A percentile compares a stretch with the other conserved stretches of the same genome.
Conservation (phyloP, 2,329 filamentous ascomycete species). For the Pezicula neosporulosa region DNA sequence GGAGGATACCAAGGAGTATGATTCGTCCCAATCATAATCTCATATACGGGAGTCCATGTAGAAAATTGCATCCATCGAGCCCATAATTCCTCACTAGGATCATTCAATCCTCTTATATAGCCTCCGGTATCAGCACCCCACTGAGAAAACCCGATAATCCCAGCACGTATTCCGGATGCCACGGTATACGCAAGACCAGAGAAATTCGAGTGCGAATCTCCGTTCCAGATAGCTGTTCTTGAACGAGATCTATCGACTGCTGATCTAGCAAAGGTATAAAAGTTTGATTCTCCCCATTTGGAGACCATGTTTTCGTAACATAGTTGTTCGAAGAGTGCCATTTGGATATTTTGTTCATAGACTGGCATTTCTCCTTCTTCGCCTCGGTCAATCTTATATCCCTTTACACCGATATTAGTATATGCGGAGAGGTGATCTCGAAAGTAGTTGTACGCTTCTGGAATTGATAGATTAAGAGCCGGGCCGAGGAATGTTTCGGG, state of each 20-base stretch:
- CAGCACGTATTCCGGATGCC: slow-evolving; percentile 29
- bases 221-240: slow-evolving; percentile 31
- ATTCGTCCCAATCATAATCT: slow-evolving; percentile 31
- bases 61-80: slow-evolving; percentile 37
- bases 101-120: slow-evolving; percentile 23
- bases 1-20: slow-evolving; percentile 32
- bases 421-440: slow-evolving; percentile 27
- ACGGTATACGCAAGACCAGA: slow-evolving; percentile 29
- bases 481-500: slow-evolving; percentile 27
- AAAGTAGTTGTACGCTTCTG: slow-evolving; percentile 31
- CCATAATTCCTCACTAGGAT: slow-evolving; percentile 30
- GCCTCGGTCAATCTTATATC: slow-evolving; percentile 35
- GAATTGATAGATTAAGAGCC: slow-evolving; percentile 33
- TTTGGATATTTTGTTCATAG: slow-evolving; percentile 32
- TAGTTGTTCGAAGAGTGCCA: slow-evolving; percentile 27
- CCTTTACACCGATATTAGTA: slow-evolving; percentile 30
- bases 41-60: slow-evolving; percentile 32
- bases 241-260: slow-evolving; percentile 30
- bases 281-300: slow-evolving; percentile 26
- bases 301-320: slow-evolving; percentile 30
- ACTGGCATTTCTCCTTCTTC: slow-evolving; percentile 35
- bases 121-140: slow-evolving; percentile 33
- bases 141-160: slow-evolving; percentile 28
- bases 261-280: slow-evolving; percentile 32
- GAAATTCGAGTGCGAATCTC: slow-evolving; percentile 30